Evolutionary conservation across 148 eudicot species (phyloP), one percentile per base, ranked within the genome.

Genomic region (Tetragonia tetragonoides): DNA sequence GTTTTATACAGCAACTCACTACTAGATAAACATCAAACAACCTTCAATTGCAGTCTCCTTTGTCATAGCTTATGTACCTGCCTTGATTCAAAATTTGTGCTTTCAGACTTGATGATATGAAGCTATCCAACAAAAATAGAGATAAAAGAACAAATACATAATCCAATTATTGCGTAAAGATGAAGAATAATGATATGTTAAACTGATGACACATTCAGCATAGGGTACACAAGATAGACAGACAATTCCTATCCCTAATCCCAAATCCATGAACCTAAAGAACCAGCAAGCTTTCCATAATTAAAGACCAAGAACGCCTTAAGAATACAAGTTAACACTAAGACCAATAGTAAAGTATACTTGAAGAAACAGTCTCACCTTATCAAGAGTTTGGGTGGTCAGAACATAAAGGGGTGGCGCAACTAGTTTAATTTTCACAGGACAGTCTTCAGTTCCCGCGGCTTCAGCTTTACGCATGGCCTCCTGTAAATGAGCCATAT

Each of bases 401-500:
- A 96, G 88, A 63, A 96, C 99, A 85, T 96, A 96, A 16, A 89
- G 83, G 44, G 99, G 99, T 20, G 99, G 95, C 80, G 99, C 99
- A 81, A 96, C 98, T 51, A 96, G 80, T 81, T 91, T 93, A 64
- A 96, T 96, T 84, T 93, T 96, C 75, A 96, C 98, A 56, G 99
- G 99, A 81, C 99, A 96, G 70, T 91, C 95, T 34, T 89, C 82
- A n/a, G 87, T 93, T 75, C 97, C 93, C 75, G 90, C 87, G 61
- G 98, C 98, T 88, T 93, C 98, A 80, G 99, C 99, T 86, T 87
- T 91, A 68, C 95, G 94, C 99, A 96, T 96, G 71, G 99, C 97
- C 80, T 88, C 98, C 99, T 96, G 86, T 14, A 81, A 39, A 77
- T 38, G 38, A 28, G 57, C 37, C 63, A 75, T 24, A 80, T 66